Conservation (phyloP, 1,284 basidiomycete genomes). For the Coniferiporia weirii region DNA sequence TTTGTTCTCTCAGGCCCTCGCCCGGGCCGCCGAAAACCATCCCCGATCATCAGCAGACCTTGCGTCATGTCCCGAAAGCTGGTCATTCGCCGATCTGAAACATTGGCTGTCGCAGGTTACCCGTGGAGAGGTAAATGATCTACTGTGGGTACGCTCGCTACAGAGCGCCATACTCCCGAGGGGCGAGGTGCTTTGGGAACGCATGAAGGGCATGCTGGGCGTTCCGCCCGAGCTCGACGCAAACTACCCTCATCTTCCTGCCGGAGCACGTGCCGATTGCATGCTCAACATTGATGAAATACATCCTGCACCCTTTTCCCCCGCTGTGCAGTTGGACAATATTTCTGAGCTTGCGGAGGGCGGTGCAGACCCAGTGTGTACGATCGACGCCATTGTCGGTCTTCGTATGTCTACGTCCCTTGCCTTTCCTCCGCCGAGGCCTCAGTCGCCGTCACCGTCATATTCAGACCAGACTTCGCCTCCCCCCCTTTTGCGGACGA, state of each 20-base stretch:
- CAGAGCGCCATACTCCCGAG: slow-evolving; percentile 63
- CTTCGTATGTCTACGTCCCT: slow-evolving; percentile 11
- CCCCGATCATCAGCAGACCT: slow-evolving; percentile 22
- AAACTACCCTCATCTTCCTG: slow-evolving; percentile 24
- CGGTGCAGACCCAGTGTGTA: not conserved
- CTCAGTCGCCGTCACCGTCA: not conserved
- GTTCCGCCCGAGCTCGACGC: slow-evolving; percentile 71
- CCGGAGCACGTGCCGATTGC: not conserved
- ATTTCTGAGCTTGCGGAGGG: slow-evolving; percentile 10
- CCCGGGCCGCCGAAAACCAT: slow-evolving; percentile 25
- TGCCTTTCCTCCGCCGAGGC: not conserved
- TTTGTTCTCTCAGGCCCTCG: slow-evolving; percentile 65
- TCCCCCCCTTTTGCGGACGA: not conserved
- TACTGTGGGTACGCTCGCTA: slow-evolving; percentile 55
- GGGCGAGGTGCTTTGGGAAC: slow-evolving; percentile 78
- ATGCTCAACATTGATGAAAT: slow-evolving; percentile 5
- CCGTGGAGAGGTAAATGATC: slow-evolving; percentile 53
- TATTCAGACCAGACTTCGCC: not conserved
- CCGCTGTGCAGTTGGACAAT: not conserved
- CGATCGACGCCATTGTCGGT: slow-evolving; percentile 5
- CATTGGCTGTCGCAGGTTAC: slow-evolving; percentile 57
- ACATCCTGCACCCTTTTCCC: slow-evolving; percentile 1
- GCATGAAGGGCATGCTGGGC: slow-evolving; percentile 72
- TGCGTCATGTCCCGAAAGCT: slow-evolving; percentile 37
- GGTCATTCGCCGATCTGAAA: slow-evolving; percentile 55